A percentile compares a stretch with the other conserved stretches of the same genome.
Evolutionary conservation across 164 flowering plant species (phyloP).

Genomic region (Liriodendron chinense): DNA sequence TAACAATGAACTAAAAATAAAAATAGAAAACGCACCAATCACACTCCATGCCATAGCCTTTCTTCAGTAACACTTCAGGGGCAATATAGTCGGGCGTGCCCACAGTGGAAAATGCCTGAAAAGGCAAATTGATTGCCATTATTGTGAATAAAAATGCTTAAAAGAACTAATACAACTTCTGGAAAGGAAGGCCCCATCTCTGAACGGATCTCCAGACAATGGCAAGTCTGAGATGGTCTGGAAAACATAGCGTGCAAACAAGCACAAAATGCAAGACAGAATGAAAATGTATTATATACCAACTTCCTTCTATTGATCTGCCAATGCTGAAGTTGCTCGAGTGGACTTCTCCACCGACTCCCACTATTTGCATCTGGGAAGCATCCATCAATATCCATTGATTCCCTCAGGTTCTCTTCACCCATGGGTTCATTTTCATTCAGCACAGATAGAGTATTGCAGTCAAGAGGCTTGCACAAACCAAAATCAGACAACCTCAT

Average conservation of each 20-base stretch:
- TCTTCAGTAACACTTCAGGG: conserved; percentile 90
- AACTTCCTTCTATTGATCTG: conserved; percentile 77
- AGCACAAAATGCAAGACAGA: background rate
- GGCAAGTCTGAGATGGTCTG: background rate
- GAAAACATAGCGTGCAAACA: background rate
- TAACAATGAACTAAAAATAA: background rate
- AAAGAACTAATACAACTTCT: background rate
- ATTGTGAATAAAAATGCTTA: background rate
- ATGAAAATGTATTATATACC: conserved; percentile 35
- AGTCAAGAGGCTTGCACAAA: conserved; percentile 92
- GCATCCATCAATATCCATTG: conserved; percentile 70
- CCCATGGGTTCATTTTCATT: conserved; percentile 67
- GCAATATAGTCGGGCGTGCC: conserved; percentile 98
- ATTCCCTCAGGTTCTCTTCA: conserved; percentile 64
- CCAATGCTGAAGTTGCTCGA: conserved; percentile 90
- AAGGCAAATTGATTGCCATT: conserved; percentile 3
- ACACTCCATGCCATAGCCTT: conserved; percentile 96
- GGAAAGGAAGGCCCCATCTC: background rate
- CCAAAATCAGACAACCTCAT: conserved; percentile 98
- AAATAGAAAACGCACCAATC: conserved; percentile 55
- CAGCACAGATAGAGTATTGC: conserved; percentile 57
- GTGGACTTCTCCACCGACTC: conserved; percentile 71
- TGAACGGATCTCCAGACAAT: background rate
- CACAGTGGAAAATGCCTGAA: conserved; percentile 79
- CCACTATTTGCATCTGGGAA: conserved; percentile 48